A percentile compares a stretch with the other conserved stretches of the same genome.
Evolutionary conservation across 1,284 basidiomycete species (phyloP).

Genomic region (Sporisorium sorghi): DNA sequence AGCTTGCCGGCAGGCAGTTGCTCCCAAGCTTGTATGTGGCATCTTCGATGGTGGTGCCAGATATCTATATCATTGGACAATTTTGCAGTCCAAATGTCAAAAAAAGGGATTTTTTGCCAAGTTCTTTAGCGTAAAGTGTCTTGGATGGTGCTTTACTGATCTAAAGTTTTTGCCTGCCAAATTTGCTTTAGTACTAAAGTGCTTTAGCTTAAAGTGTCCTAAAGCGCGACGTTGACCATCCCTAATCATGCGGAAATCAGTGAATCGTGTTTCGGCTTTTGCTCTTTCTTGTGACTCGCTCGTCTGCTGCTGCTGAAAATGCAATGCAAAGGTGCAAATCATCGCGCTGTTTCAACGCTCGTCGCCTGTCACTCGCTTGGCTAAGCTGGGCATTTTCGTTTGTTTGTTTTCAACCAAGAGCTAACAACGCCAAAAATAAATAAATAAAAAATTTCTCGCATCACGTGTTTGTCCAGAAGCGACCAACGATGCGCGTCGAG

Average conservation of each 20-base stretch:
- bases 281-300: too few relatives aligned
- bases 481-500: slow-evolving; percentile 47
- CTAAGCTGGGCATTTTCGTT: slow-evolving; percentile 4
- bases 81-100: not conserved
- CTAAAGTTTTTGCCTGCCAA: too few relatives aligned
- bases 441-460: not conserved
- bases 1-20: too few relatives aligned
- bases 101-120: too few relatives aligned
- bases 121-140: too few relatives aligned
- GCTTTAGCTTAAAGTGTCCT: too few relatives aligned
- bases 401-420: not conserved
- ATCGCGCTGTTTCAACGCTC: slow-evolving; percentile 1
- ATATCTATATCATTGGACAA: too few relatives aligned
- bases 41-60: too few relatives aligned
- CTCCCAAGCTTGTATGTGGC: too few relatives aligned
- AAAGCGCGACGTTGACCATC: too few relatives aligned
- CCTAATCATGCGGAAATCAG: slow-evolving; percentile 1
- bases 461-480: slow-evolving; percentile 18
- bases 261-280: not conserved
- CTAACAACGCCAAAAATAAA: not conserved
- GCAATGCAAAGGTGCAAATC: not conserved
- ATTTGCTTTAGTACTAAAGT: too few relatives aligned
- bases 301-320: not conserved
- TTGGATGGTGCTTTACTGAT: too few relatives aligned
- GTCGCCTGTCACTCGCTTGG: not conserved